Percentiles rank a stretch among this genome's conserved stretches.
phyloP scores from a whole-genome alignment of 805 yeast species.

The Barnettozyma siamensis region DNA sequence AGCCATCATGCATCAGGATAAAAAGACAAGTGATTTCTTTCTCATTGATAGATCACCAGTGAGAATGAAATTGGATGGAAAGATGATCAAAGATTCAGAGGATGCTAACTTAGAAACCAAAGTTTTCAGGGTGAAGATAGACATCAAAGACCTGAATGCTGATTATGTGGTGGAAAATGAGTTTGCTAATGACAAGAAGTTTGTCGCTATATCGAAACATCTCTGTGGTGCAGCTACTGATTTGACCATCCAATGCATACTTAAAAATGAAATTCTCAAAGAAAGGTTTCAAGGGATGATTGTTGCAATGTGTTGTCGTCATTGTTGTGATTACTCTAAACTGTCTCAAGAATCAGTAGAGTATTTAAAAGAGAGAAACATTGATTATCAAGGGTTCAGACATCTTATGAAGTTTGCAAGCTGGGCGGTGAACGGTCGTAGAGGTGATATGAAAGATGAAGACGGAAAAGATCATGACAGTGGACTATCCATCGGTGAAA shows the following conservation, averaged over 20 bases:
- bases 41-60: conserved; percentile 73
- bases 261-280: conserved; percentile 31
- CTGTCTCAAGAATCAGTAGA: conserved; percentile 30
- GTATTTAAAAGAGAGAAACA: conserved; percentile 16
- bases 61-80: conserved; percentile 72
- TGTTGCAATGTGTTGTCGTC: conserved; percentile 93
- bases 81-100: conserved; percentile 50
- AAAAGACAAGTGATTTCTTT: conserved; percentile 35
- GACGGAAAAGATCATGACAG: conserved; percentile 41
- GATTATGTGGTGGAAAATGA: conserved; percentile 36
- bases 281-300: conserved; percentile 47
- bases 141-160: conserved; percentile 69
- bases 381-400: conserved; percentile 35
- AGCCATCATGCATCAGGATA: conserved; percentile 23
- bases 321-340: conserved; percentile 64
- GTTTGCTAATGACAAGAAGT: conserved; percentile 10
- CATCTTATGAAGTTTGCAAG: conserved; percentile 62
- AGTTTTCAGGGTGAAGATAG: conserved; percentile 54
- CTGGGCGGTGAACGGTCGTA: conserved; percentile 82
- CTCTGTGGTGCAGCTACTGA: conserved; percentile 95
- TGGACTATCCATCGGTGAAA: conserved; percentile 38
- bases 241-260: conserved; percentile 62
- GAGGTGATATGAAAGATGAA: conserved; percentile 33
- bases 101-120: conserved; percentile 25
- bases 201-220: conserved; percentile 78